Base-by-base conservation (phyloP, 306 rosid species). In the Quercus engelmannii region DNA sequence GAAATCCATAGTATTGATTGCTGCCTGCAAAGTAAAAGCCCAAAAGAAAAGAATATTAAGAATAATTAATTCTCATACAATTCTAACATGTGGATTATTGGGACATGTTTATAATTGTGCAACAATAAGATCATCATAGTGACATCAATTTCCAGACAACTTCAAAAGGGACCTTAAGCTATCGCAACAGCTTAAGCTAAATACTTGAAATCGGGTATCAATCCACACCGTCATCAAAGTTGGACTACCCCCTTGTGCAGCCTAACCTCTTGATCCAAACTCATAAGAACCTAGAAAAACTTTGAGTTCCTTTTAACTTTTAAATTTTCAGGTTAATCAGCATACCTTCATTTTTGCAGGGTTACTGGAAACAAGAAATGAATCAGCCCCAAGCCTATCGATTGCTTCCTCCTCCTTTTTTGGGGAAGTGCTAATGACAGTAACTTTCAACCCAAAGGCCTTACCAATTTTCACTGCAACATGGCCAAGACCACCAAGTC, bases 401-500 rank as follows among this genome's bases (percentile, higher is more conserved):
- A 90, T 79, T 17, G 99, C 97, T 76, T 94, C 99, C 9, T 56
- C 68, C 86, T 90, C 76, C 87, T 94, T 94, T 51, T 55, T 26
- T 0, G 91, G 89, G 43, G 99, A 90, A 77, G 89, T 69, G 78
- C 99, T 94, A 35, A 94, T 92, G 70, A 91, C 97, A n/a, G 97
- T 94, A 75, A 94, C 99, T 87, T 91, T 94, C 75, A 92, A 85
- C 59, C 99, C 99, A 84, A 92, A 92, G 10, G 99, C 99, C 87
- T 94, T 94, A 0, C 87, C 97, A 7, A 94, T 25, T 80, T 91
- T 94, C 64, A 94, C 90, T 18, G 98, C 98, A 73, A 94, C 85
- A 81, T 94, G 97, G 62, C 98, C 97, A 69, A 94, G 86, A 65
- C 98, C 98, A 76, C 98, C 98, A 63, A 94, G 98, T 55, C 97